Evolutionary conservation across 257 asterid species (phyloP).

Genomic region (Salvia hispanica): DNA sequence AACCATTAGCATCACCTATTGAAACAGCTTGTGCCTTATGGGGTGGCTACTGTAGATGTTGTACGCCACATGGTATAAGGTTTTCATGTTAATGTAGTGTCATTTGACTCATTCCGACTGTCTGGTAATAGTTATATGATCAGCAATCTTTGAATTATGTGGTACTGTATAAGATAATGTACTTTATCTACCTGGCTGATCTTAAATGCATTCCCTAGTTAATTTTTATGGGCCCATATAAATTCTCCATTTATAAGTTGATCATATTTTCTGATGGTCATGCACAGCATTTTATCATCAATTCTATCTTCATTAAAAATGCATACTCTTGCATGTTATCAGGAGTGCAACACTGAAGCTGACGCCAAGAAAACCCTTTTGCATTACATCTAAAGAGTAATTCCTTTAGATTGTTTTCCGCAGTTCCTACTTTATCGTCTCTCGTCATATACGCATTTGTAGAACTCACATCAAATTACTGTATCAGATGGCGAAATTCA

Average conservation of each 20-base stretch:
- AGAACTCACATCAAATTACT: background rate
- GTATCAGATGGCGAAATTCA: constrained; percentile 63
- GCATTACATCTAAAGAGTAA: constrained; percentile 65
- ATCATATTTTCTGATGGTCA: background rate
- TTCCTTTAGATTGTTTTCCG: constrained; percentile 5
- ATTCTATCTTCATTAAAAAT: background rate
- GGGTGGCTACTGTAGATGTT: background rate
- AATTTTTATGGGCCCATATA: background rate
- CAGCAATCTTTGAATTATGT: background rate
- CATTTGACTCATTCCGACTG: constrained; percentile 1
- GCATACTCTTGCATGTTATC: constrained; percentile 16
- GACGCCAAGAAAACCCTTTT: constrained; percentile 87
- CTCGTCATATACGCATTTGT: constrained; percentile 8
- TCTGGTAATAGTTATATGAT: constrained; percentile 4
- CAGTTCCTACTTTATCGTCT: constrained; percentile 8
- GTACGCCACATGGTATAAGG: constrained; percentile 3
- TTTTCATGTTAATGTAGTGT: background rate
- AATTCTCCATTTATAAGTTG: constrained; percentile 11
- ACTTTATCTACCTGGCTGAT: background rate
- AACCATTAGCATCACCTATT: background rate
- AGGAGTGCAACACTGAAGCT: constrained; percentile 75
- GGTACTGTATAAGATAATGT: background rate
- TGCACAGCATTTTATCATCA: background rate
- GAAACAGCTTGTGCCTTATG: background rate
- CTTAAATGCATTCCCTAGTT: background rate